phyloP scores from a whole-genome alignment of 805 yeast genomes.

The Metschnikowia borealis region DNA sequence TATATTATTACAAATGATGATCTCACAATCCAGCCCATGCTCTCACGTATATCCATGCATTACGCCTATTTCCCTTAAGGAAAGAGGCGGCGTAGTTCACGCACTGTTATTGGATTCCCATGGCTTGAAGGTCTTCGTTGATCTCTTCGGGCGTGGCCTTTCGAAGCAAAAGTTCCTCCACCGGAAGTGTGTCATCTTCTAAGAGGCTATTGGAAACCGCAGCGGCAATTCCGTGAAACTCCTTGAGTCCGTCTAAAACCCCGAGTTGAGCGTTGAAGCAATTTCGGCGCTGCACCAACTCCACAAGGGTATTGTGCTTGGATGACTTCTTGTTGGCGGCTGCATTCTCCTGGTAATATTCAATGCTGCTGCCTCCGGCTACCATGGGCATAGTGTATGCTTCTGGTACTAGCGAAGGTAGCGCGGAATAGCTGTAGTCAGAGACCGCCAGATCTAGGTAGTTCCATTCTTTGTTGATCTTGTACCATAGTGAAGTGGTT shows the following conservation, averaged over 20 bases:
- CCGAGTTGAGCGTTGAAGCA: conserved; percentile 67
- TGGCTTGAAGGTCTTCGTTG: conserved; percentile 62
- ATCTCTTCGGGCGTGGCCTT: conserved; percentile 70
- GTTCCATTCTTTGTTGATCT: conserved; percentile 83
- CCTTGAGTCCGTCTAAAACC: conserved; percentile 59
- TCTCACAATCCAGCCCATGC: background rate
- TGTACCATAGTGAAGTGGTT: conserved; percentile 87
- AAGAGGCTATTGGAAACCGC: conserved; percentile 45
- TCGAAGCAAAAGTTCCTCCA: conserved; percentile 42
- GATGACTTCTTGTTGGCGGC: conserved; percentile 31
- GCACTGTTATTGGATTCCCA: conserved; percentile 41
- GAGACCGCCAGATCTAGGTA: conserved; percentile 66
- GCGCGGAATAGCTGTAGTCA: conserved; percentile 45
- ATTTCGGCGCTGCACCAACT: conserved; percentile 61
- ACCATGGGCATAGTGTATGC: conserved; percentile 11
- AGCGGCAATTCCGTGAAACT: conserved; percentile 78
- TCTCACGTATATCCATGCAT: background rate
- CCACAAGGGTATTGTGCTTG: conserved; percentile 35
- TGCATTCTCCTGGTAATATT: conserved; percentile 16
- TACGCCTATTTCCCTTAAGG: background rate
- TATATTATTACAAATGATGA: background rate
- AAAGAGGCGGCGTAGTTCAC: background rate
- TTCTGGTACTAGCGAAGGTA: conserved; percentile 25
- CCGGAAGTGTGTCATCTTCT: conserved; percentile 21
- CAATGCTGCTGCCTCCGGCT: conserved; percentile 17